Conservation (phyloP, 2,329 filamentous ascomycete genomes). For the Dothistroma pini region DNA sequence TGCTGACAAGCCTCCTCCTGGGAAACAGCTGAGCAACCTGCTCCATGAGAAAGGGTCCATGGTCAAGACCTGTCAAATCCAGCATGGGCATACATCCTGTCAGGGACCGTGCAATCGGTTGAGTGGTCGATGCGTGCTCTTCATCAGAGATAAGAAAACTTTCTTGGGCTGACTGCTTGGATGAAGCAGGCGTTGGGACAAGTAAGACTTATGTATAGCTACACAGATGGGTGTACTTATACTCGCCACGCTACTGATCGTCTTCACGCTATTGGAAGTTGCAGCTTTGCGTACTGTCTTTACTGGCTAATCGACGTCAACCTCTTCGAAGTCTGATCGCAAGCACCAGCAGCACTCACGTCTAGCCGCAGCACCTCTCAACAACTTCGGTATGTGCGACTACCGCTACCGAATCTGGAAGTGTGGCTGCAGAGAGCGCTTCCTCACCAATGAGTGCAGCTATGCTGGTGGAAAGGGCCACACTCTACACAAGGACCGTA, state of each 20-base stretch:
- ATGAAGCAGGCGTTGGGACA: neutral
- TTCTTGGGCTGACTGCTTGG: neutral
- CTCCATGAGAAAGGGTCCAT: neutral
- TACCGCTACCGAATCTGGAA: conserved; percentile 10
- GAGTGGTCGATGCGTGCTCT: neutral
- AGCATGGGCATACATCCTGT: neutral
- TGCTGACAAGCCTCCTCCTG: neutral
- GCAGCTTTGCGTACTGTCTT: neutral
- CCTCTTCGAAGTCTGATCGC: neutral
- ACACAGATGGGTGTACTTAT: neutral
- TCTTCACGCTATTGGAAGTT: neutral
- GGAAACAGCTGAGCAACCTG: neutral
- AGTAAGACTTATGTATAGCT: neutral
- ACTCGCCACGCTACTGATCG: too few species aligned
- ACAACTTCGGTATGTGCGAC: conserved; percentile 4
- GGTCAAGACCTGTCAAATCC: neutral
- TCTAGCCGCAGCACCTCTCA: neutral
- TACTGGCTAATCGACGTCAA: neutral
- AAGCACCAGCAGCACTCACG: neutral
- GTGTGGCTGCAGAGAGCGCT: conserved; percentile 11
- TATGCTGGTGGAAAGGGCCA: conserved; percentile 4
- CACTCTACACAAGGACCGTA: conserved; percentile 10
- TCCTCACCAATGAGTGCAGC: conserved; percentile 9
- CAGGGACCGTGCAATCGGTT: neutral
- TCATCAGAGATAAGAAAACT: neutral